Conservation (phyloP, 164 flowering plant genomes). For the Pachysandra terminalis region DNA sequence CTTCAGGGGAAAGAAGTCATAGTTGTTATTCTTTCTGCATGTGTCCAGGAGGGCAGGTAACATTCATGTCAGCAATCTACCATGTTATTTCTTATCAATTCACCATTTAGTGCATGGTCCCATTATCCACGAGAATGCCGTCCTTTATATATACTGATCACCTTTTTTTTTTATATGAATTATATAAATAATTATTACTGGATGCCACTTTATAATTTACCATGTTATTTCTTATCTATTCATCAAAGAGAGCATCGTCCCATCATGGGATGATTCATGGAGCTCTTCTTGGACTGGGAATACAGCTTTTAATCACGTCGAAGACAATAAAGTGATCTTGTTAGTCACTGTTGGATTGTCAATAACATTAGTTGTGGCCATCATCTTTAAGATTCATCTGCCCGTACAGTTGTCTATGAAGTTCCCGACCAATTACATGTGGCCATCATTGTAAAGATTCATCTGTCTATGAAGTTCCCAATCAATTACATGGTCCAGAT, state of each 20-base stretch:
- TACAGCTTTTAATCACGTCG: not conserved
- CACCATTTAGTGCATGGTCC: no score
- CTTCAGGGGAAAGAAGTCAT: constrained; percentile 31
- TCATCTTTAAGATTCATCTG: not conserved
- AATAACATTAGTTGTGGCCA: not conserved
- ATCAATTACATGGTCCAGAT: not conserved
- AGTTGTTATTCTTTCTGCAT: constrained; percentile 99
- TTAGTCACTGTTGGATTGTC: not conserved
- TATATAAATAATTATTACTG: not conserved
- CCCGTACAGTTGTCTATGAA: no score
- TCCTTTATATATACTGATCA: not conserved
- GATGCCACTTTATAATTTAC: not conserved
- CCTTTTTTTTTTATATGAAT: no score
- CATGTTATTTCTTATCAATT: no score
- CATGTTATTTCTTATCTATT: not conserved
- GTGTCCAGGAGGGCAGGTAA: constrained; percentile 99
- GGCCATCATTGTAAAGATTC: not conserved
- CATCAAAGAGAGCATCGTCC: not conserved
- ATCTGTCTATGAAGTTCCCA: not conserved
- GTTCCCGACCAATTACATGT: not conserved
- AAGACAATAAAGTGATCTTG: not conserved
- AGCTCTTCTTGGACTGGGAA: not conserved
- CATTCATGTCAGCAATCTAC: not conserved
- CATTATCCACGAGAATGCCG: no score
- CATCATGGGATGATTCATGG: not conserved